Evolutionary conservation across 75 land plant genomes (phyloP).

Genomic region (Picea sitchensis): DNA sequence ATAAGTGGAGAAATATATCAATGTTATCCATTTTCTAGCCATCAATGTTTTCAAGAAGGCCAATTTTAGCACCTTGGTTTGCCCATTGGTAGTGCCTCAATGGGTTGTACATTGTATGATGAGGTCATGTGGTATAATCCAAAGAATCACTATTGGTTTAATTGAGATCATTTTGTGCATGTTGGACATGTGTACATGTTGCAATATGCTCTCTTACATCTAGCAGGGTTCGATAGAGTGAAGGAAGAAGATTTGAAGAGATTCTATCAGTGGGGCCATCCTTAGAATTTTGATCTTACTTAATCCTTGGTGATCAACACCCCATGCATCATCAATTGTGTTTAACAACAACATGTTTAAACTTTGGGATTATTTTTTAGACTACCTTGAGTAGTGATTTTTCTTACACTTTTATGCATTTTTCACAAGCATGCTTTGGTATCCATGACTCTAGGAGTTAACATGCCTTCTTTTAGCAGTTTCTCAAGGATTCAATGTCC

Average conservation of each 20-base stretch:
- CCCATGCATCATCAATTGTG: no score
- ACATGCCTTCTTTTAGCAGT: no score
- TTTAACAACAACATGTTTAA: no score
- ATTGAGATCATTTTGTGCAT: conserved; percentile 34
- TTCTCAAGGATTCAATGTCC: no score
- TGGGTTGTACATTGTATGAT: conserved; percentile 32
- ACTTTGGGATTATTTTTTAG: no score
- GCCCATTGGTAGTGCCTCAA: conserved; percentile 46
- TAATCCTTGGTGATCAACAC: no score
- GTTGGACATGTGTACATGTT: conserved; percentile 48
- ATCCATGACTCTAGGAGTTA: no score
- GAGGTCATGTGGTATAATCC: conserved; percentile 44
- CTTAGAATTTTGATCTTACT: conserved; percentile 74
- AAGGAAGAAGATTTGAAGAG: conserved; percentile 68
- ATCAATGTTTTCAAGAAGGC: conserved; percentile 48
- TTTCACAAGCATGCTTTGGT: no score
- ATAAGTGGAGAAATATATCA: conserved; percentile 27
- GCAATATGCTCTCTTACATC: conserved; percentile 37
- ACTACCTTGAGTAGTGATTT: no score
- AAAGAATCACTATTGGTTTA: conserved; percentile 39
- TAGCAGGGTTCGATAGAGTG: conserved; percentile 38
- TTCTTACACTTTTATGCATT: no score
- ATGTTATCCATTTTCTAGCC: conserved; percentile 35
- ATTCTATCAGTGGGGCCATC: conserved; percentile 93
- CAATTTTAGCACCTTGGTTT: conserved; percentile 42